Conservation (phyloP, 176 grass and related monocot species). For the Alloteropsis semialata region DNA sequence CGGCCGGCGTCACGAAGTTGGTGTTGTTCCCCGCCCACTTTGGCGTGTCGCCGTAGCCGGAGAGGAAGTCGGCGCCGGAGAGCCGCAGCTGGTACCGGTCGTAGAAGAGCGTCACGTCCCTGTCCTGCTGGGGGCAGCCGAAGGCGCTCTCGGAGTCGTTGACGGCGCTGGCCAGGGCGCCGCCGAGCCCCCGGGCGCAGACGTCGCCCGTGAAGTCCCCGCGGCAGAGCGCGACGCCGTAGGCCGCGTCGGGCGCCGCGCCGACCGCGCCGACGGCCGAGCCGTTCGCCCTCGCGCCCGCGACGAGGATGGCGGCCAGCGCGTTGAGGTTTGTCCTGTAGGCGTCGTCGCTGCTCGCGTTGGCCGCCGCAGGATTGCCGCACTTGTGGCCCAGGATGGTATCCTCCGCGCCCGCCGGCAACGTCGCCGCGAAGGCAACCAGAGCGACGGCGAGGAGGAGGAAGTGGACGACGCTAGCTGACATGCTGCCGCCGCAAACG, state of each 20-base stretch:
- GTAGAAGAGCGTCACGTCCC: slow-evolving; percentile 18
- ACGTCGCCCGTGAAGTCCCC: neutral
- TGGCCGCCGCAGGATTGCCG: neutral
- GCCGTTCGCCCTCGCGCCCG: neutral
- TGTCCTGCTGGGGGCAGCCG: neutral
- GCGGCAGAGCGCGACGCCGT: slow-evolving; percentile 13
- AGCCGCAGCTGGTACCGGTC: slow-evolving; percentile 21
- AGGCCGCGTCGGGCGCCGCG: neutral
- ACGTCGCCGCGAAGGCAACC: neutral
- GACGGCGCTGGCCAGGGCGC: neutral
- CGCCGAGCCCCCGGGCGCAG: neutral
- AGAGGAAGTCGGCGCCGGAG: slow-evolving; percentile 34
- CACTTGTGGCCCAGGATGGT: slow-evolving; percentile 1
- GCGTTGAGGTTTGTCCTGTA: neutral
- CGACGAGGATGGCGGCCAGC: neutral
- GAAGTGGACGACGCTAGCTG: too few species aligned
- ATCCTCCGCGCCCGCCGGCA: neutral
- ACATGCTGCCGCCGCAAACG: neutral
- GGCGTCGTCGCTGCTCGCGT: neutral
- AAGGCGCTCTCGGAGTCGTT: neutral
- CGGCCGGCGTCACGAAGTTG: neutral
- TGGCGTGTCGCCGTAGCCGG: neutral
- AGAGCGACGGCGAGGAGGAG: neutral
- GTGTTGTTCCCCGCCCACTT: neutral
- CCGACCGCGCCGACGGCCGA: neutral